These are phyloP conservation scores for Cystobasidium pallidum DNA, from an alignment of 1,284 basidiomycete genomes.

Conservation along the genomic window DNA sequence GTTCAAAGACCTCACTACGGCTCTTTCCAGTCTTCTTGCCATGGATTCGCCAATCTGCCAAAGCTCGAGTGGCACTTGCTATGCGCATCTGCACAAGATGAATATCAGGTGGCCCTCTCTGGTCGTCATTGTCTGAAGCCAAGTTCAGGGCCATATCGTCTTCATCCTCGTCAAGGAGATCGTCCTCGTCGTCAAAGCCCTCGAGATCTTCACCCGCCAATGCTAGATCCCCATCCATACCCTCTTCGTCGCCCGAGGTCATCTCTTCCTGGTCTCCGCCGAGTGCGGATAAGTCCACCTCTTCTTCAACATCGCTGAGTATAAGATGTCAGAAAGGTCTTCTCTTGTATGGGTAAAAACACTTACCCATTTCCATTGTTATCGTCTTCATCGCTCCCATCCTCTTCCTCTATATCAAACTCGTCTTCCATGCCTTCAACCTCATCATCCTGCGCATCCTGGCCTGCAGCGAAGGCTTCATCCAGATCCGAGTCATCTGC, in stretches of 20 bases:
- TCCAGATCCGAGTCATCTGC: constrained; percentile 52
- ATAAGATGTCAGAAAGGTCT: not conserved
- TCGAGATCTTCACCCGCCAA: constrained; percentile 50
- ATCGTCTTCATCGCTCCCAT: constrained; percentile 44
- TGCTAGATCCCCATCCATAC: constrained; percentile 20
- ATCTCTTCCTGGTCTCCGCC: constrained; percentile 50
- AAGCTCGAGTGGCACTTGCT: constrained; percentile 79
- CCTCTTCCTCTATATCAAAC: constrained; percentile 58
- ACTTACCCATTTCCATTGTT: constrained; percentile 15
- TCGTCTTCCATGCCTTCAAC: constrained; percentile 58
- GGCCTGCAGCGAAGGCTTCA: constrained; percentile 55
- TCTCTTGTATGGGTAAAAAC: not conserved
- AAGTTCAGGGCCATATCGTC: constrained; percentile 75
- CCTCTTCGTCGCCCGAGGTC: constrained; percentile 46
- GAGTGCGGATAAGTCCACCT: constrained; percentile 45
- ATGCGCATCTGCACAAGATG: constrained; percentile 85
- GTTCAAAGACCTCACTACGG: constrained; percentile 85
- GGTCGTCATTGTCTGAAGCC: constrained; percentile 73
- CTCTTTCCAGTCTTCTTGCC: constrained; percentile 63
- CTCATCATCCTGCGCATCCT: constrained; percentile 55
- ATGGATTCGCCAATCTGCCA: constrained; percentile 72
- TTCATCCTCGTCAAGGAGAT: constrained; percentile 55
- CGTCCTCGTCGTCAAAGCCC: constrained; percentile 48
- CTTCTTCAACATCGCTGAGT: constrained; percentile 34
- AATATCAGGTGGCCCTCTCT: constrained; percentile 66